phyloP scores from a whole-genome alignment of 164 flowering plant species.

The Euptelea pleiosperma region DNA sequence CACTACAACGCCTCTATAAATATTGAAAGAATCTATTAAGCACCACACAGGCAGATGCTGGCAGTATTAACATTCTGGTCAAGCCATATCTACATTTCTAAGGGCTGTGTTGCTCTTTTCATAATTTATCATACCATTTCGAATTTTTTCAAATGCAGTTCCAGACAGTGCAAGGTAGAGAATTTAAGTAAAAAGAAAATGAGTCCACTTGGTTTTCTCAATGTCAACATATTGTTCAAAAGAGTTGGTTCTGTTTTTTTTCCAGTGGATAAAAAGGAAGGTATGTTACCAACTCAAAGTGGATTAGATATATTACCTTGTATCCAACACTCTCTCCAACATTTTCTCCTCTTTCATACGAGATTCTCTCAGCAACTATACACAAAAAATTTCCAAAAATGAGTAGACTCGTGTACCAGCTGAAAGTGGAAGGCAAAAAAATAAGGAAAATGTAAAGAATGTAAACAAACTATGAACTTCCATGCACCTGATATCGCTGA shows the following conservation, averaged over 20 bases:
- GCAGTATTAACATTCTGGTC: not conserved
- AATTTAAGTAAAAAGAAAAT: too few species aligned
- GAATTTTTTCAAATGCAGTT: too few species aligned
- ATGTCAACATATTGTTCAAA: too few species aligned
- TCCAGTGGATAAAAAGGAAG: not conserved
- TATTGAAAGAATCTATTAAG: not conserved
- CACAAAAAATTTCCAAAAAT: slow-evolving; percentile 5
- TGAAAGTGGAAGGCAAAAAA: not conserved
- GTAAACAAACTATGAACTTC: not conserved
- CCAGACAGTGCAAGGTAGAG: too few species aligned
- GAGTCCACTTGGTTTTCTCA: too few species aligned
- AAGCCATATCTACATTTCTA: not conserved
- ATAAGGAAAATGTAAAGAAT: too few species aligned
- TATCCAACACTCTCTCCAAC: slow-evolving; percentile 85
- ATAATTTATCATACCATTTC: not conserved
- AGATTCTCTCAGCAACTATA: slow-evolving; percentile 90
- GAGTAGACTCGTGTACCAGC: not conserved
- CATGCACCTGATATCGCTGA: slow-evolving; percentile 84
- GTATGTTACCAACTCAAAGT: not conserved
- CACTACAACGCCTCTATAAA: too few species aligned
- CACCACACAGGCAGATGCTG: too few species aligned
- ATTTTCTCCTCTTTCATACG: slow-evolving; percentile 83
- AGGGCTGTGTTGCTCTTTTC: not conserved
- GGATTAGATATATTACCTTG: slow-evolving; percentile 53
- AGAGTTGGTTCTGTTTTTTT: not conserved